Evolutionary conservation across 495 filamentous ascomycete species (phyloP).

Genomic region (Lindgomyces ingoldianus): DNA sequence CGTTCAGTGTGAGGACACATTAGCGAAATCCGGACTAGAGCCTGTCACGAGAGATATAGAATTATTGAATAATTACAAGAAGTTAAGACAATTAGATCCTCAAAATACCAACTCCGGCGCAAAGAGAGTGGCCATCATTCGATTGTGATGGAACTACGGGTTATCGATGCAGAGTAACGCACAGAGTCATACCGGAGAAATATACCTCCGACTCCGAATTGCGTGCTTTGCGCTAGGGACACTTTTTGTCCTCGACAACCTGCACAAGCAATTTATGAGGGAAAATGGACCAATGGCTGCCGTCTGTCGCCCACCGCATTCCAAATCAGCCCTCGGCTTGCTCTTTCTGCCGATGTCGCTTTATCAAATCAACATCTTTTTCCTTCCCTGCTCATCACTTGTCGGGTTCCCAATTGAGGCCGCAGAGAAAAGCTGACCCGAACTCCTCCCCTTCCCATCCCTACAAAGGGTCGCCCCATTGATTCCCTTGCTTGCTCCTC

Average conservation of each 20-base stretch:
- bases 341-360: neutral
- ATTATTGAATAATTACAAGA: too few species aligned
- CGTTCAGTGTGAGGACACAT: too few species aligned
- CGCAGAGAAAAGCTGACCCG: too few species aligned
- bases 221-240: slow-evolving; percentile 1
- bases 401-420: neutral
- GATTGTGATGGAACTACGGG: neutral
- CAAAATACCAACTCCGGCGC: too few species aligned
- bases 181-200: neutral
- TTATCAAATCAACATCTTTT: neutral
- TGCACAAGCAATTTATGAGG: slow-evolving; percentile 2
- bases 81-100: too few species aligned
- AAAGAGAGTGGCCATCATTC: too few species aligned
- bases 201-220: neutral
- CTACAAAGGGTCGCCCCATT: neutral
- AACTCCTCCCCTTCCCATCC: neutral
- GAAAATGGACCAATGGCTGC: neutral
- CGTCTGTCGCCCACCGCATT: neutral
- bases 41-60: too few species aligned
- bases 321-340: neutral
- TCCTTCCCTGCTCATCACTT: neutral
- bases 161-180: neutral
- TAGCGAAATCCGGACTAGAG: too few species aligned
- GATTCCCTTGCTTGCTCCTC: neutral
- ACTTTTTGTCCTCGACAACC: slow-evolving; percentile 1